phyloP scores from a whole-genome alignment of 2,329 filamentous ascomycete species.

The Ascosphaera apis region DNA sequence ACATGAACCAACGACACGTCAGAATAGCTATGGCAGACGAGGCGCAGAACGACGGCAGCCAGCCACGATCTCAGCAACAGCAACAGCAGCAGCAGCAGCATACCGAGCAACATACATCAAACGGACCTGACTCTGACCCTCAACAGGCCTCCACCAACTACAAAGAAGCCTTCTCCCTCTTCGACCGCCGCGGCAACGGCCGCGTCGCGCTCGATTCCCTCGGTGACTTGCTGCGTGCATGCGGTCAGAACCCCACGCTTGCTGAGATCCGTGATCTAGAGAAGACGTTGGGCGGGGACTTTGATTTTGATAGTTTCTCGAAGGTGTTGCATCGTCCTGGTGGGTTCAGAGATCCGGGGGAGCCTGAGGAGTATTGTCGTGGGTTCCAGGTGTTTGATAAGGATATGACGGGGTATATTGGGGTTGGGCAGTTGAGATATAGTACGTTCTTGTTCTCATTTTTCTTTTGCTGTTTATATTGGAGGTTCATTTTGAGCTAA shows the following conservation, averaged over 20 bases:
- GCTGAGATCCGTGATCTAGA: conserved; percentile 82
- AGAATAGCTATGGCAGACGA: too few relatives aligned
- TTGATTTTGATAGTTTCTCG: conserved; percentile 97
- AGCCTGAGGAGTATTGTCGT: conserved; percentile 94
- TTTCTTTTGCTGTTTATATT: background rate
- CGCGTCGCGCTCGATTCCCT: conserved; percentile 69
- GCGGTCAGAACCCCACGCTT: conserved; percentile 92
- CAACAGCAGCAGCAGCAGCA: too few relatives aligned
- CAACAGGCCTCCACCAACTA: conserved; percentile 71
- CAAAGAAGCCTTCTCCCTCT: conserved; percentile 99
- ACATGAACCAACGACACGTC: too few relatives aligned
- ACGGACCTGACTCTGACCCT: conserved; percentile 6
- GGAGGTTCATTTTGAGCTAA: background rate
- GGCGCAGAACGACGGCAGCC: too few relatives aligned
- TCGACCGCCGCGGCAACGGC: conserved; percentile 96
- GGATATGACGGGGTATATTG: conserved; percentile 94
- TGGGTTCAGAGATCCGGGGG: conserved; percentile 93
- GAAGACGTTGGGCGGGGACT: conserved; percentile 71
- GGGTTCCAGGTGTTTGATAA: conserved; percentile 99
- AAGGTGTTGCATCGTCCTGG: conserved; percentile 93
- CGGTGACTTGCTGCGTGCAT: conserved; percentile 84
- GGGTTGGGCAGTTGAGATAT: conserved; percentile 92
- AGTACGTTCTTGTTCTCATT: conserved; percentile 17
- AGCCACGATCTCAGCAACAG: too few relatives aligned
- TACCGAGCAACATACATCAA: conserved; percentile 7